Conservation (phyloP, 441 rosid species). For the Populus tomentosa region DNA sequence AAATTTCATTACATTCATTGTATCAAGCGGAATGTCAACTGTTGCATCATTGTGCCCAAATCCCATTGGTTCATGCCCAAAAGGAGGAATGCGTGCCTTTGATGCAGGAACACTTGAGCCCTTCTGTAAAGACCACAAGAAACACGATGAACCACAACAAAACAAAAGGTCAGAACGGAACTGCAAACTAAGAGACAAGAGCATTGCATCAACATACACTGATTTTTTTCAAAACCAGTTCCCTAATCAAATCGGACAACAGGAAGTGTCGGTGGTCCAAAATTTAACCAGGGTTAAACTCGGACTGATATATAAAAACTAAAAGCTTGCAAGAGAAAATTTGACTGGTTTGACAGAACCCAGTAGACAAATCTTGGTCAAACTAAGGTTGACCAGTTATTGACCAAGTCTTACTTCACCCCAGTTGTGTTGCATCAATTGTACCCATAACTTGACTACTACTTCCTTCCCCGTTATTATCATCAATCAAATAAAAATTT, state of each 20-base stretch:
- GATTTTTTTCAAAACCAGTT: background rate
- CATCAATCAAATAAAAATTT: background rate
- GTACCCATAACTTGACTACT: background rate
- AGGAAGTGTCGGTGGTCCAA: background rate
- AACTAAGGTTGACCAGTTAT: background rate
- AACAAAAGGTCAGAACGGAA: background rate
- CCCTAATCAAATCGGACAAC: background rate
- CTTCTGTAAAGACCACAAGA: slow-evolving; percentile 36
- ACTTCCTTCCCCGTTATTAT: background rate
- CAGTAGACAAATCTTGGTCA: background rate
- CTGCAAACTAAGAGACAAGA: background rate
- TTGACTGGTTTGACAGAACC: background rate
- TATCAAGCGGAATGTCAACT: slow-evolving; percentile 80
- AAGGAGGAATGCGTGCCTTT: slow-evolving; percentile 43
- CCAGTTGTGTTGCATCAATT: background rate
- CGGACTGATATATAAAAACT: background rate
- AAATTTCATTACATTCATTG: slow-evolving; percentile 52
- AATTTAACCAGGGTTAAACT: background rate
- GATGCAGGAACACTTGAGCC: slow-evolving; percentile 47
- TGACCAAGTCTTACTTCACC: background rate
- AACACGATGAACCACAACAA: background rate
- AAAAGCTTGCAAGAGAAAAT: background rate
- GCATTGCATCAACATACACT: background rate
- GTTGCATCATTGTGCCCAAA: slow-evolving; percentile 75
- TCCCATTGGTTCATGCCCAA: slow-evolving; percentile 51